phyloP scores from a whole-genome alignment of 164 flowering plant species.

The Magnolia officinalis region DNA sequence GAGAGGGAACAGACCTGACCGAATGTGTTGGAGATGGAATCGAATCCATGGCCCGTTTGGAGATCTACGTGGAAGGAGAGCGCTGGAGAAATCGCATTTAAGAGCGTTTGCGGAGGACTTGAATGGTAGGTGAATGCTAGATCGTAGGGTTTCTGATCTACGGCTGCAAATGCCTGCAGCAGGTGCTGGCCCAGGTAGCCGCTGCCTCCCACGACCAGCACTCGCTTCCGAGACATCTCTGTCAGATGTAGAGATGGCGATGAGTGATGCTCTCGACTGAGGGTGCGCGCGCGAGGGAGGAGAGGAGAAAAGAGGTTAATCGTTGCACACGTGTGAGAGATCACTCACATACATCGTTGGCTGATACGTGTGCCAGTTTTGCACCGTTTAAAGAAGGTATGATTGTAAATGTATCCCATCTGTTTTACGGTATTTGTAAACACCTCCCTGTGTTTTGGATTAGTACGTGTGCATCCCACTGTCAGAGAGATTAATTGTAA shows the following conservation, averaged over 20 bases:
- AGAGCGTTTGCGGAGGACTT: slow-evolving; percentile 38
- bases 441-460: too few relatives aligned
- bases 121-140: slow-evolving; percentile 70
- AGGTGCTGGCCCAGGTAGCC: slow-evolving; percentile 95
- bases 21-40: slow-evolving; percentile 42
- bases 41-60: slow-evolving; percentile 55
- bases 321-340: too few relatives aligned
- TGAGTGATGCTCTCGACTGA: too few relatives aligned
- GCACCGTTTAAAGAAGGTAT: too few relatives aligned
- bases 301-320: too few relatives aligned
- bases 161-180: slow-evolving; percentile 39
- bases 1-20: slow-evolving; percentile 52
- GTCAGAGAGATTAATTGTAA: too few relatives aligned
- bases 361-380: too few relatives aligned
- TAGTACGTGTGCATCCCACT: too few relatives aligned
- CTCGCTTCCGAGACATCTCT: slow-evolving; percentile 46
- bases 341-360: too few relatives aligned
- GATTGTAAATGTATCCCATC: too few relatives aligned
- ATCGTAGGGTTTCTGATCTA: slow-evolving; percentile 23
- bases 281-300: too few relatives aligned
- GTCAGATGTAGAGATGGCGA: background rate
- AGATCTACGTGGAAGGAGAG: slow-evolving; percentile 62
- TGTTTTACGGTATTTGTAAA: too few relatives aligned
- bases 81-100: slow-evolving; percentile 46
- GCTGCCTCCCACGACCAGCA: slow-evolving; percentile 81